phyloP scores from a whole-genome alignment of 495 filamentous ascomycete genomes.

The Tuber brumale region DNA sequence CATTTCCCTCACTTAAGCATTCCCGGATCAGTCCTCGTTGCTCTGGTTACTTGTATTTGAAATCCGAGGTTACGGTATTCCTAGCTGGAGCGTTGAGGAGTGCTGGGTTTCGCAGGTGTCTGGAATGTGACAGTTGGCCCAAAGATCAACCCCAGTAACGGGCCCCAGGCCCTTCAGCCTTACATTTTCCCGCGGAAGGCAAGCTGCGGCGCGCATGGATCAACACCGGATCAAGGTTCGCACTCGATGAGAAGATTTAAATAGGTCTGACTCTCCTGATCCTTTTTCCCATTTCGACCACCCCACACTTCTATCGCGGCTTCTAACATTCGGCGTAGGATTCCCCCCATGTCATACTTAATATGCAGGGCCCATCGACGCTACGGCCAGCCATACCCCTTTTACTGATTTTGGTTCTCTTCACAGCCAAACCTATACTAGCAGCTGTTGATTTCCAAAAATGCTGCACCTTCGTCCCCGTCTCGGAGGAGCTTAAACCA shows the following conservation, averaged over 20 bases:
- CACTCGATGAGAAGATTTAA: not conserved
- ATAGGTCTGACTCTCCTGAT: not conserved
- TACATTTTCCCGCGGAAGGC: not conserved
- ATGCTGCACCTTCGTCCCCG: slow-evolving; percentile 36
- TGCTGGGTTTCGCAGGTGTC: slow-evolving; percentile 5
- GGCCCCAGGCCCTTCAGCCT: not conserved
- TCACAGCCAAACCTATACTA: not conserved
- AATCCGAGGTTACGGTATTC: not conserved
- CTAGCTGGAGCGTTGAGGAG: too few species aligned
- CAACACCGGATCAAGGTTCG: not conserved
- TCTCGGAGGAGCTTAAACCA: slow-evolving; percentile 23
- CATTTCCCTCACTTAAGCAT: not conserved
- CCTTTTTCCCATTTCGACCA: not conserved
- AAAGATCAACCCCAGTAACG: not conserved
- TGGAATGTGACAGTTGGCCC: slow-evolving; percentile 26
- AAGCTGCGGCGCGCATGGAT: not conserved
- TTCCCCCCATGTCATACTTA: not conserved
- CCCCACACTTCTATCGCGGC: not conserved
- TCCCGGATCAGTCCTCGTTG: not conserved
- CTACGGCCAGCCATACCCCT: not conserved
- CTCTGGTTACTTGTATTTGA: not conserved
- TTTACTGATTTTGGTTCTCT: slow-evolving; percentile 1
- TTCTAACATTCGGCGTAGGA: not conserved
- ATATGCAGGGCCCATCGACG: not conserved
- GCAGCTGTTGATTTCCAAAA: slow-evolving; percentile 27